A percentile compares a stretch with the other conserved stretches of the same genome.
phyloP scores from a whole-genome alignment of 768 basidiomycete genomes.

The Russula sp. region DNA sequence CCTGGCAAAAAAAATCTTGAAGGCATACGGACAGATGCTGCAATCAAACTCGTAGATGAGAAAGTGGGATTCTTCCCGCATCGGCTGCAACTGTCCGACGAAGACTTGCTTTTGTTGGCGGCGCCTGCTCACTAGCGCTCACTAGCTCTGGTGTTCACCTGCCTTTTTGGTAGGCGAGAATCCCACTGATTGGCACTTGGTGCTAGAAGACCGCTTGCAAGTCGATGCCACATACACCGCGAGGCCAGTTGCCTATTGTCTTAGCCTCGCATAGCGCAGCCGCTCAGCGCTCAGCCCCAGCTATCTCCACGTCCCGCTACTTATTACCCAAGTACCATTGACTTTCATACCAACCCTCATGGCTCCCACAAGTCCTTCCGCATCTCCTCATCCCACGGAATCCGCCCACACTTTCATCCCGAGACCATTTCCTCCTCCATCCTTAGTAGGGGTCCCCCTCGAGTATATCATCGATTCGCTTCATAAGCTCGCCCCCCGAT shows the following conservation, averaged over 20 bases:
- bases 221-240: not conserved
- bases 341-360: constrained; percentile 3
- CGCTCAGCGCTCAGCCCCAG: not conserved
- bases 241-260: constrained; percentile 4
- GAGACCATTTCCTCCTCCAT: constrained; percentile 57
- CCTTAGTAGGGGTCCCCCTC: constrained; percentile 54
- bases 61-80: too few species aligned
- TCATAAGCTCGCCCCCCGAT: constrained; percentile 53
- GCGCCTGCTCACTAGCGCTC: constrained; percentile 4
- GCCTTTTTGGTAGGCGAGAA: constrained; percentile 6
- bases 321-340: not conserved
- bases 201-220: not conserved
- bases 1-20: too few species aligned
- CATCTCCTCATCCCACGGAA: constrained; percentile 18
- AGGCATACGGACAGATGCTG: too few species aligned
- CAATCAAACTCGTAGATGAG: too few species aligned
- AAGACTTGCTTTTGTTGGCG: too few species aligned
- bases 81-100: too few species aligned
- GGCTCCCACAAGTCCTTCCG: constrained; percentile 16
- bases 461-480: constrained; percentile 70
- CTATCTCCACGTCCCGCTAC: not conserved
- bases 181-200: not conserved
- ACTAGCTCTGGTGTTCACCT: not conserved
- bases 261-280: not conserved
- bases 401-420: constrained; percentile 39